Evolutionary conservation across 2,329 filamentous ascomycete species (phyloP).

Genomic region (Curvularia sp.): DNA sequence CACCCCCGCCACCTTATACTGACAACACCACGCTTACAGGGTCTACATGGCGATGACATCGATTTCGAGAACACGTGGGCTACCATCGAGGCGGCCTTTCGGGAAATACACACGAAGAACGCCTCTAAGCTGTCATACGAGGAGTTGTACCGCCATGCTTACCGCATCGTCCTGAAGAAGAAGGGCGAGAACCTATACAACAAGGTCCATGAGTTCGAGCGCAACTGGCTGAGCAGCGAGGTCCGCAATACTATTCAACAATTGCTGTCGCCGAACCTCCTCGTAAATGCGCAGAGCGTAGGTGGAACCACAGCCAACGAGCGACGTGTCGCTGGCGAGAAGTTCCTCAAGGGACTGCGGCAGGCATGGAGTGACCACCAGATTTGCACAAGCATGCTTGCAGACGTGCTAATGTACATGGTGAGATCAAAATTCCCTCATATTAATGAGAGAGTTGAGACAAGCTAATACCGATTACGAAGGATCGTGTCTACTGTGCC

Average conservation of each 20-base stretch:
- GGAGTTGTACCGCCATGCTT: slow-evolving; percentile 90
- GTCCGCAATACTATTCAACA: slow-evolving; percentile 75
- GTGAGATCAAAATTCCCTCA: slow-evolving; percentile 50
- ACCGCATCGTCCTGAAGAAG: slow-evolving; percentile 91
- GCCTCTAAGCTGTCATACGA: slow-evolving; percentile 92
- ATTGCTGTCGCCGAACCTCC: slow-evolving; percentile 73
- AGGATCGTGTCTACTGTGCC: slow-evolving; percentile 81
- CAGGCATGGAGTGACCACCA: slow-evolving; percentile 88
- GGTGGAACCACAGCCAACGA: slow-evolving; percentile 74
- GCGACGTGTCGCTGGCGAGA: slow-evolving; percentile 79
- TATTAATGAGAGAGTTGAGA: background rate
- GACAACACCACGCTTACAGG: slow-evolving; percentile 53
- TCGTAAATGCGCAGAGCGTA: slow-evolving; percentile 60
- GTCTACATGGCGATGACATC: slow-evolving; percentile 66
- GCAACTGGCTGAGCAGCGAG: slow-evolving; percentile 76
- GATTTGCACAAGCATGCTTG: slow-evolving; percentile 93
- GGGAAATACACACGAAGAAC: slow-evolving; percentile 90
- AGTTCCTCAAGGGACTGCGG: slow-evolving; percentile 78
- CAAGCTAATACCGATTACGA: slow-evolving; percentile 28
- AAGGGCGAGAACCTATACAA: slow-evolving; percentile 83
- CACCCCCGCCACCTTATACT: slow-evolving; percentile 12
- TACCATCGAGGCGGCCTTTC: slow-evolving; percentile 76
- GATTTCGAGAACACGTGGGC: slow-evolving; percentile 90
- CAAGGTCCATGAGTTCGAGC: slow-evolving; percentile 80
- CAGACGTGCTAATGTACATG: slow-evolving; percentile 97